Evolutionary conservation across 805 yeast species (phyloP).

Genomic region (Nakazawaea wyomingensis): DNA sequence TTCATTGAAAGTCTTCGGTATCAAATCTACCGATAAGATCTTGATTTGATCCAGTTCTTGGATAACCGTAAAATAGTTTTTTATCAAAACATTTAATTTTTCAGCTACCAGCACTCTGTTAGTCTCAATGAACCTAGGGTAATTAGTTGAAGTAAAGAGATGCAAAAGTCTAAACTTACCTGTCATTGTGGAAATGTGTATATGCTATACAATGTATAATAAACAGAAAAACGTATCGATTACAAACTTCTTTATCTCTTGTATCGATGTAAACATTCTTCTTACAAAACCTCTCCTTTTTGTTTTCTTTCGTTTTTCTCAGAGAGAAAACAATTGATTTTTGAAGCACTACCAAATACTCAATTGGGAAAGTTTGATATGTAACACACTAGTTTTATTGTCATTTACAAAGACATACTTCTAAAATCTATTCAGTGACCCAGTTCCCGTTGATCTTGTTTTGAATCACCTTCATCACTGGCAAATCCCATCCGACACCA

Average conservation of each 20-base stretch:
- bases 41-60: constrained; percentile 18
- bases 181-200: neutral
- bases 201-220: neutral
- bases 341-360: too few species aligned
- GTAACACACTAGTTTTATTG: too few species aligned
- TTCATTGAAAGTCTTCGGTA: constrained; percentile 47
- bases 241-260: too few species aligned
- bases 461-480: constrained; percentile 73
- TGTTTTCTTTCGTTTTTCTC: too few species aligned
- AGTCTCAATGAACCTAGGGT: neutral
- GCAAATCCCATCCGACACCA: constrained; percentile 88
- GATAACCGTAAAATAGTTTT: constrained; percentile 20
- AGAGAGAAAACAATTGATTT: too few species aligned
- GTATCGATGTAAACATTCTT: too few species aligned
- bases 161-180: neutral
- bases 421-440: constrained; percentile 31
- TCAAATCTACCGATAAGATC: constrained; percentile 9
- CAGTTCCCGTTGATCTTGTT: constrained; percentile 63
- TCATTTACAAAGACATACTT: too few species aligned
- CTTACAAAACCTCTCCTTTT: neutral
- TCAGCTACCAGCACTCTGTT: neutral
- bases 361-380: too few species aligned
- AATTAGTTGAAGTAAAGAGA: too few species aligned
- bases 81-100: constrained; percentile 14
- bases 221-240: too few species aligned